Base-by-base conservation (phyloP, 352 stramenopile genomes). In the Phytophthora kernoviae region DNA sequence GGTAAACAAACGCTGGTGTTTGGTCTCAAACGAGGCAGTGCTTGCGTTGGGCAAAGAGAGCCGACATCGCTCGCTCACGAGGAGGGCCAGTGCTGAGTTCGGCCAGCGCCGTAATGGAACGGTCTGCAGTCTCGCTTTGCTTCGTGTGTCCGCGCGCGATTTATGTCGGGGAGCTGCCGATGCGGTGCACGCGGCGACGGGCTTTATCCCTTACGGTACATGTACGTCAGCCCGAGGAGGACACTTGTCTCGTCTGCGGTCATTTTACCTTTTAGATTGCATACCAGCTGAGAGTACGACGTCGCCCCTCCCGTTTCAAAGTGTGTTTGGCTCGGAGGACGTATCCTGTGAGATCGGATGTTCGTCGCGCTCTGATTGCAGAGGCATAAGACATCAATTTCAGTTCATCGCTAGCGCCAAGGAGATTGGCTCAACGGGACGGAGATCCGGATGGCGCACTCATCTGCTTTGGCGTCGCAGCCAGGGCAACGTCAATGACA, bases 361-460 rank as follows among this genome's bases (percentile, higher is more conserved):
- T 14, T 4, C 12, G 11, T 18, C 18, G 9, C 41, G 22, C 20
- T 27, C 27, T 62, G 65, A 73, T 73, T 73, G 64, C 59, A 69
- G 58, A 73, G 65, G 63, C 51, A 39, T 30, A 30, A 30, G 24
- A 30, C 24, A 30, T 30, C 24, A 30, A 3, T 30, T 30, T 30
- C 24, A 30, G 24, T 30, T 6, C 24, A 6, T 30, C 24, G 24
- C 24, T 30, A 6, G 24, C 24, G 24, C 6, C 24, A 6, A 30
- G 39, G 22, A 46, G 37, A 43, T 21, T 52, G 12, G 30, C 37
- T 10, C 34, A 26, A 58, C 27, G 33, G 30, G 53, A 34, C 34
- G 65, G 54, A 73, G 65, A 70, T 70, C 50, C 65, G 54, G 65
- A 70, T 33, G 41, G 17, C 60, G 54, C 65, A 70, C 65, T 70